phyloP scores from a whole-genome alignment of 768 basidiomycete species.

The Amanita subjunquillea region DNA sequence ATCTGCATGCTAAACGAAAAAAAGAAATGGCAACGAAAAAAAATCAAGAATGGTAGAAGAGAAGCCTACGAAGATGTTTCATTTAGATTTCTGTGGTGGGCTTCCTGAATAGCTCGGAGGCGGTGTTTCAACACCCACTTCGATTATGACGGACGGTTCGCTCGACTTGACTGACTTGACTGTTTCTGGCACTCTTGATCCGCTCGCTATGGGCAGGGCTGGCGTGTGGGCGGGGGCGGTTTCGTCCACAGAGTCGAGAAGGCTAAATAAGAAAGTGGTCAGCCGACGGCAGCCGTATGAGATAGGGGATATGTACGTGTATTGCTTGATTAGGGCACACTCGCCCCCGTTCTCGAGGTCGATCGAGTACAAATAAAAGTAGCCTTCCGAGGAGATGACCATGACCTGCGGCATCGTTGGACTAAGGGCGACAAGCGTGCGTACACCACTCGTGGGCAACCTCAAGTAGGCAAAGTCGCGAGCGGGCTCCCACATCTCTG shows the following conservation, averaged over 20 bases:
- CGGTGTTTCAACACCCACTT: too few species aligned
- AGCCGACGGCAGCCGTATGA: background rate
- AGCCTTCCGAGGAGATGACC: conserved; percentile 93
- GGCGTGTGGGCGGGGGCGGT: too few species aligned
- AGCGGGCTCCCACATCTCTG: conserved; percentile 96
- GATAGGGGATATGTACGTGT: conserved; percentile 35
- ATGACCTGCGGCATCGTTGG: conserved; percentile 87
- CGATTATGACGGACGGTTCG: too few species aligned
- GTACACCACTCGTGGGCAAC: conserved; percentile 65
- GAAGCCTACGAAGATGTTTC: too few species aligned
- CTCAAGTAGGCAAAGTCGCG: conserved; percentile 90
- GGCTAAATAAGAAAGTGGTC: background rate
- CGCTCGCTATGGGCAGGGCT: too few species aligned
- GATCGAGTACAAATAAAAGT: conserved; percentile 93
- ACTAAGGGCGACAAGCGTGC: conserved; percentile 75
- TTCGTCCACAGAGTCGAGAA: conserved; percentile 1
- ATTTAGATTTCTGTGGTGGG: too few species aligned
- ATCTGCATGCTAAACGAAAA: too few species aligned
- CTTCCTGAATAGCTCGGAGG: too few species aligned
- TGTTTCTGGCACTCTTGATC: too few species aligned
- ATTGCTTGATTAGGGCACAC: conserved; percentile 91
- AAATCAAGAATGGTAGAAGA: too few species aligned
- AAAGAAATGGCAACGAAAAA: too few species aligned
- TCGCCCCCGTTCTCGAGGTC: conserved; percentile 96
- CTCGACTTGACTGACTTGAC: too few species aligned